A percentile compares a stretch with the other conserved stretches of the same genome.
These are phyloP conservation scores for Sindora glabra DNA, from an alignment of 306 rosid species.

Conservation along the genomic window DNA sequence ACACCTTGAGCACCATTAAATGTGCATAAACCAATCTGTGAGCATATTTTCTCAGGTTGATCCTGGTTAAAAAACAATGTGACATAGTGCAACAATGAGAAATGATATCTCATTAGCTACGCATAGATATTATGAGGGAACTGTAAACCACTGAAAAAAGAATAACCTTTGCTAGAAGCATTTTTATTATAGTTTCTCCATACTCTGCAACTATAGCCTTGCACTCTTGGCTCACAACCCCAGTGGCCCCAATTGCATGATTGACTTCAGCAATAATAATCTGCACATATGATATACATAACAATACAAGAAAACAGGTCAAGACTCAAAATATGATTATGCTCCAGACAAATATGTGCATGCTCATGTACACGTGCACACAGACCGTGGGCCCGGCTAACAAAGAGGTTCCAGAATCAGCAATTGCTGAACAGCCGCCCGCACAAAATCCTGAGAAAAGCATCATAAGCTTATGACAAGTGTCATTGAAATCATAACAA, in stretches of 20 bases:
- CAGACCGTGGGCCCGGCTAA: slow-evolving; percentile 72
- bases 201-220: slow-evolving; percentile 54
- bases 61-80: slow-evolving; percentile 25
- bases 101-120: not conserved
- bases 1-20: slow-evolving; percentile 48
- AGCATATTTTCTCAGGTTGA: slow-evolving; percentile 52
- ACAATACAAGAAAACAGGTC: no score
- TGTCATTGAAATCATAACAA: not conserved
- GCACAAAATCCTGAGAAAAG: slow-evolving; percentile 63
- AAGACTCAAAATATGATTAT: not conserved
- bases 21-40: slow-evolving; percentile 58
- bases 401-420: slow-evolving; percentile 84
- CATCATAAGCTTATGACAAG: not conserved
- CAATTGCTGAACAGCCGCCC: slow-evolving; percentile 66
- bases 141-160: not conserved
- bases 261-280: slow-evolving; percentile 56
- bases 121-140: not conserved
- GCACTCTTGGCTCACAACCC: slow-evolving; percentile 61
- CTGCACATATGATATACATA: slow-evolving; percentile 18
- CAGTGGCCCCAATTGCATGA: slow-evolving; percentile 72
- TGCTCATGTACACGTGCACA: no score
- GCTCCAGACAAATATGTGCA: not conserved
- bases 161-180: slow-evolving; percentile 45
- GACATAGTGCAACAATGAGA: not conserved
- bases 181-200: slow-evolving; percentile 53